phyloP scores from a whole-genome alignment of 2,329 filamentous ascomycete genomes.

The Verticillium alfalfae region DNA sequence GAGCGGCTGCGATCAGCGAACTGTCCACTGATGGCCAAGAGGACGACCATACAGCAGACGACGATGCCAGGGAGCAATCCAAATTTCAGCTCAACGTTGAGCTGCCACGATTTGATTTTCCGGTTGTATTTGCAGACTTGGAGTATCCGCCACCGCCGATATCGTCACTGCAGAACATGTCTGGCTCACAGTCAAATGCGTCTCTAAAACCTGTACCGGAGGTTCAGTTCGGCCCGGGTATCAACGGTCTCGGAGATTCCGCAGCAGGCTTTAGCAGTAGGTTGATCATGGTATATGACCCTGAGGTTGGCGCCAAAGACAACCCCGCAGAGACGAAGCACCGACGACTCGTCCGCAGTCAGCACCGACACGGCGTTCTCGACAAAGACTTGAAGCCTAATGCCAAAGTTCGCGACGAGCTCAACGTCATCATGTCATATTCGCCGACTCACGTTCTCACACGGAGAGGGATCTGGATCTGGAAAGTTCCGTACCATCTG shows the following conservation, averaged over 20 bases:
- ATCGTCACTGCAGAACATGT: conserved; percentile 64
- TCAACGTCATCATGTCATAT: conserved; percentile 87
- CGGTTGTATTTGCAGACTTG: conserved; percentile 89
- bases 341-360: conserved; percentile 82
- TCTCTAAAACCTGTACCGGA: conserved; percentile 77
- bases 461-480: conserved; percentile 91
- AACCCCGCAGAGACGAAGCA: conserved; percentile 97
- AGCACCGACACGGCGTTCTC: conserved; percentile 82
- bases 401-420: conserved; percentile 87
- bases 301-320: conserved; percentile 80
- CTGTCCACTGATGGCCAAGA: conserved; percentile 14
- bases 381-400: conserved; percentile 96
- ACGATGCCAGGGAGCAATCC: conserved; percentile 39
- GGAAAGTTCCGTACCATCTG: conserved; percentile 97
- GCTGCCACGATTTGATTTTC: conserved; percentile 90
- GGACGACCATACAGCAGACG: conserved; percentile 20
- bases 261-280: conserved; percentile 46
- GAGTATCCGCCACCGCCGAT: conserved; percentile 85
- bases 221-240: conserved; percentile 85
- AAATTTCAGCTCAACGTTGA: conserved; percentile 85
- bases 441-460: conserved; percentile 82
- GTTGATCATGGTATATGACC: conserved; percentile 84
- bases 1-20: conserved; percentile 29
- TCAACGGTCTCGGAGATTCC: conserved; percentile 60
- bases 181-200: conserved; percentile 60